Percentiles rank a stretch among this genome's conserved stretches.
Evolutionary conservation across 306 rosid species (phyloP).

Genomic region (Medicago ruthenica): DNA sequence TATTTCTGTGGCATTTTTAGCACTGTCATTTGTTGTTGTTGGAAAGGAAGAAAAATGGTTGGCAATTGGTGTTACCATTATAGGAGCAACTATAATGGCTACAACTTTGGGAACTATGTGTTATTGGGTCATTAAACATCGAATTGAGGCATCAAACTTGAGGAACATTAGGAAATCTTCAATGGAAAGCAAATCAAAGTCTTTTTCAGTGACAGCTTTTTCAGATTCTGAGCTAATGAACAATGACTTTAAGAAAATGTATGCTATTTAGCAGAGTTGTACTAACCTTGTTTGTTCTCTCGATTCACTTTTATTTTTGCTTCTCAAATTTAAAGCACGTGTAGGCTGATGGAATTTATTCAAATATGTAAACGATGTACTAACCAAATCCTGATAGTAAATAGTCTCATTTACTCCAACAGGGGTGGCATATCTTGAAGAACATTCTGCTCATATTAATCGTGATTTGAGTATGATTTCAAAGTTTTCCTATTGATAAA

Average conservation of each 20-base stretch:
- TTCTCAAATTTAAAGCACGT: slow-evolving; percentile 7
- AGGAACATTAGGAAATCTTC: slow-evolving; percentile 71
- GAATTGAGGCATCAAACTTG: slow-evolving; percentile 78
- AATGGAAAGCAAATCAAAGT: slow-evolving; percentile 69
- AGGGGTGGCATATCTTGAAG: neutral
- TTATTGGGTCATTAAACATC: slow-evolving; percentile 87
- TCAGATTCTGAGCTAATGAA: slow-evolving; percentile 86
- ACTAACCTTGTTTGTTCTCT: neutral
- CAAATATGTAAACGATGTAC: neutral
- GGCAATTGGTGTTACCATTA: slow-evolving; percentile 80
- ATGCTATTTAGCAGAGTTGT: slow-evolving; percentile 65
- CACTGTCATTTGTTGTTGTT: slow-evolving; percentile 86
- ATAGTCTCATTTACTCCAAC: neutral
- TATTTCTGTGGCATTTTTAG: slow-evolving; percentile 83
- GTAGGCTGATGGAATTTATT: slow-evolving; percentile 3
- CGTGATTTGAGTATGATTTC: neutral
- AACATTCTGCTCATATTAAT: neutral
- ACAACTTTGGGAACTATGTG: slow-evolving; percentile 91
- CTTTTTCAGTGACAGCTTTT: slow-evolving; percentile 63
- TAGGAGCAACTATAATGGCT: slow-evolving; percentile 92
- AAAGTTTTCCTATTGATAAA: too few relatives aligned
- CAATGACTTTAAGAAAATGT: slow-evolving; percentile 85
- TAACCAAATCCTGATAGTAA: neutral
- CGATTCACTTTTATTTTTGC: neutral
- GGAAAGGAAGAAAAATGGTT: slow-evolving; percentile 77